phyloP scores from a whole-genome alignment of 768 basidiomycete genomes.

The Sutorius australiensis region DNA sequence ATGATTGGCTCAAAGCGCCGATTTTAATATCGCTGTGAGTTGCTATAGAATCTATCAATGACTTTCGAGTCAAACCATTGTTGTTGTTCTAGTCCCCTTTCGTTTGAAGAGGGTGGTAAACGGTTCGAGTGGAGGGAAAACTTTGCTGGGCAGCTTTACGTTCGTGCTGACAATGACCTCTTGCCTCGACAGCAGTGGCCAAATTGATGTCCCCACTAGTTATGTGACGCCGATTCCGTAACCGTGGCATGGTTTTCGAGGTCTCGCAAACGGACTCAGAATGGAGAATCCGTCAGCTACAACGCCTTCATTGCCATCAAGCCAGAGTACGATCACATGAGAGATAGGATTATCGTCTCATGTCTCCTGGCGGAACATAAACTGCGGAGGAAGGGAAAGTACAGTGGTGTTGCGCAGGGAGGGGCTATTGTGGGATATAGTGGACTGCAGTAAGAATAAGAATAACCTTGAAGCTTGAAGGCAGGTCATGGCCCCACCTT shows the following conservation, averaged over 20 bases:
- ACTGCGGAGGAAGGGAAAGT: not conserved
- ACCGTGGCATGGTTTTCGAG: not conserved
- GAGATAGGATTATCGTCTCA: not conserved
- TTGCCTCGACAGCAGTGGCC: not conserved
- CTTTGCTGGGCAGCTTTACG: slow-evolving; percentile 1
- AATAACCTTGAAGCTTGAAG: too few species aligned
- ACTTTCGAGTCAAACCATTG: not conserved
- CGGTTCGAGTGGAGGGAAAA: slow-evolving; percentile 1
- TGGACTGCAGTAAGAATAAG: not conserved
- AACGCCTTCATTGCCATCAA: slow-evolving; percentile 3
- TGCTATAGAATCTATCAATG: not conserved
- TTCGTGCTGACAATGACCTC: not conserved
- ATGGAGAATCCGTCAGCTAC: not conserved
- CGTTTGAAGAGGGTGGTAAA: not conserved
- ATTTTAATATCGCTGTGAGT: too few species aligned
- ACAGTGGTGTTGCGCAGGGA: not conserved
- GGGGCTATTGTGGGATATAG: not conserved
- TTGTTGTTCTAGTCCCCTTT: not conserved
- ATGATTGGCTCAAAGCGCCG: too few species aligned
- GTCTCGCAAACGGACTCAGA: not conserved
- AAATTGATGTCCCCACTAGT: not conserved
- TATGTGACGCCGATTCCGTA: not conserved
- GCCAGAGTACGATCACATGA: not conserved
- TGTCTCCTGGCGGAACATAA: slow-evolving; percentile 5
- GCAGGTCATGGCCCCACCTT: not conserved